phyloP scores from a whole-genome alignment of 1,284 basidiomycete species.

The Tilletia caries region DNA sequence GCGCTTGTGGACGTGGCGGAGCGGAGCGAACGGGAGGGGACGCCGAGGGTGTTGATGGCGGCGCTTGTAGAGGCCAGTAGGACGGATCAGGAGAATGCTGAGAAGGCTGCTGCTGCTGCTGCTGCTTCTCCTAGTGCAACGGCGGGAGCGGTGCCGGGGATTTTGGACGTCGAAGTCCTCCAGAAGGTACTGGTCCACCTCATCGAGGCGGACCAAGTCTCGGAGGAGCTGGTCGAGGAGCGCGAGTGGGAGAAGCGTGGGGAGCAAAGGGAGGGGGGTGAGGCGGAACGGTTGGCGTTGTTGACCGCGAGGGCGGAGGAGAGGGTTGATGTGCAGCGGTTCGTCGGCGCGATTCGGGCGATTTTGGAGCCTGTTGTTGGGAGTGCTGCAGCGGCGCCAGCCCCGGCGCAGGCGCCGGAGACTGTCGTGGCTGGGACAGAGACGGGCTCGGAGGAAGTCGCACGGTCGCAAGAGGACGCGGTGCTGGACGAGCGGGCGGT shows the following conservation, averaged over 20 bases:
- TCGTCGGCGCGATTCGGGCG: neutral
- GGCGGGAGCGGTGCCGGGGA: neutral
- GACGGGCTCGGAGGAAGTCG: too few relatives aligned
- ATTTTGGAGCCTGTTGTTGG: neutral
- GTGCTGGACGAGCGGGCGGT: too few relatives aligned
- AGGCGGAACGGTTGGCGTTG: neutral
- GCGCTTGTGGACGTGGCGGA: neutral
- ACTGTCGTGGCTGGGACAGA: neutral
- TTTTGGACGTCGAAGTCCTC: neutral
- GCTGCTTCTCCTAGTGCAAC: neutral
- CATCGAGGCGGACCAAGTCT: neutral
- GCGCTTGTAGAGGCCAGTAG: neutral
- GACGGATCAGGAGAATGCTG: neutral
- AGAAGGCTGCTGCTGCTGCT: neutral
- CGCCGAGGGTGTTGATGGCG: neutral
- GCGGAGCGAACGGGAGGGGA: neutral
- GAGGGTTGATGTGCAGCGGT: neutral
- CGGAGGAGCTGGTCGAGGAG: neutral
- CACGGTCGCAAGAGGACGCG: too few relatives aligned
- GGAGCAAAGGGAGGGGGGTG: neutral
- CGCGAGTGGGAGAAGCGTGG: neutral
- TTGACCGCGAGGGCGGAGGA: constrained; percentile 2
- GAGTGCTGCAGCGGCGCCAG: neutral
- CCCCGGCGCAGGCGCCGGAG: neutral
- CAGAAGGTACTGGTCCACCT: neutral